Percentiles rank a stretch among this genome's conserved stretches.
These are phyloP conservation scores for Halenospora varia DNA, from an alignment of 495 filamentous ascomycete genomes.

Conservation along the genomic window DNA sequence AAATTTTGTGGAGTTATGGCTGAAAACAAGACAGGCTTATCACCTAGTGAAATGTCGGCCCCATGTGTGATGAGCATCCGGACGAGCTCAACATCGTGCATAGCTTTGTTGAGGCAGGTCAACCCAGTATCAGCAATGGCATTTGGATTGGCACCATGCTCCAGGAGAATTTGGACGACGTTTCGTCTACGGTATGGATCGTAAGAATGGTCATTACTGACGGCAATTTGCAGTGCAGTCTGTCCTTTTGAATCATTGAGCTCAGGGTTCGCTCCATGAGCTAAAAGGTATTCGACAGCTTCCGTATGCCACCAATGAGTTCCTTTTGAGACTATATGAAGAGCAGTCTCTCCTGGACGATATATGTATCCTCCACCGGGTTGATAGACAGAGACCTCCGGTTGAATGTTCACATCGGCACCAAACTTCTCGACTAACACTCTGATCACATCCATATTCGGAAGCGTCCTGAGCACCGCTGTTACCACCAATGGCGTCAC, in stretches of 20 bases:
- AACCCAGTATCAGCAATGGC: slow-evolving; percentile 22
- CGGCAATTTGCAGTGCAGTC: slow-evolving; percentile 35
- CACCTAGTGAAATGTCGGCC: neutral
- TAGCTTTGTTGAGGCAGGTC: slow-evolving; percentile 14
- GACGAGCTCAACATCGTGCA: slow-evolving; percentile 39
- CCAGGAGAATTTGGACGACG: slow-evolving; percentile 26
- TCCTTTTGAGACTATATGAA: slow-evolving; percentile 32
- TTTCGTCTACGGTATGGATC: neutral
- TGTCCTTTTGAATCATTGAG: slow-evolving; percentile 27
- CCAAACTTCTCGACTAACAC: neutral
- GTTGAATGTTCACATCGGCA: neutral
- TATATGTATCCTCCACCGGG: slow-evolving; percentile 5
- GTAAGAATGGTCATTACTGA: slow-evolving; percentile 6
- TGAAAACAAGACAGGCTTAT: neutral
- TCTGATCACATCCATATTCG: neutral
- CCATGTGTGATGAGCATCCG: slow-evolving; percentile 16
- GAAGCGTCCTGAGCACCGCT: neutral
- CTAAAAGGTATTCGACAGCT: slow-evolving; percentile 37
- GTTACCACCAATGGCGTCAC: neutral
- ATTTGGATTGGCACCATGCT: slow-evolving; percentile 35
- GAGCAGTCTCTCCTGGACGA: slow-evolving; percentile 23
- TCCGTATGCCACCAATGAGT: slow-evolving; percentile 39
- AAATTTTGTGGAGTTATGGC: neutral
- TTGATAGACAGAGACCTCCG: neutral
- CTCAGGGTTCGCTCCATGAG: slow-evolving; percentile 32